Evolutionary conservation across 1,139 yeast species (phyloP).

Genomic region (Hansenula sp.): DNA sequence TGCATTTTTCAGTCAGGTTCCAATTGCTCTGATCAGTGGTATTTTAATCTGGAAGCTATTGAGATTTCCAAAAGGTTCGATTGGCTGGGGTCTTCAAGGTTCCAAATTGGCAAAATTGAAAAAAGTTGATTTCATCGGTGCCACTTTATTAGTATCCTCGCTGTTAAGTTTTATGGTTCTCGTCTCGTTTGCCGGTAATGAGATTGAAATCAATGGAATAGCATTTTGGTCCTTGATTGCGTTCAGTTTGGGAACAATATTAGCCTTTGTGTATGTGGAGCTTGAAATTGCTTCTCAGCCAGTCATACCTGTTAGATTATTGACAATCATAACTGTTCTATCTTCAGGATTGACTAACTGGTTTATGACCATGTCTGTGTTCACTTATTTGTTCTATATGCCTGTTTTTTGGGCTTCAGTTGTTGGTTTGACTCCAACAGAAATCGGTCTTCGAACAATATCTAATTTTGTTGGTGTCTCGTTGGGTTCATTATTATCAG

Average conservation of each 20-base stretch:
- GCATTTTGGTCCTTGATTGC: constrained; percentile 31
- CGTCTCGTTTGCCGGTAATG: constrained; percentile 61
- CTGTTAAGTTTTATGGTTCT: constrained; percentile 52
- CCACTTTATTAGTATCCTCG: constrained; percentile 52
- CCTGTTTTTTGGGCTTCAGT: constrained; percentile 62
- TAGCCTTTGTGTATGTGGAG: constrained; percentile 46
- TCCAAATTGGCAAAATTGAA: constrained; percentile 37
- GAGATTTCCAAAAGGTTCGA: constrained; percentile 38
- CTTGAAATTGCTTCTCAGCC: constrained; percentile 55
- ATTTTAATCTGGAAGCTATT: constrained; percentile 30
- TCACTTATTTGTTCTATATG: constrained; percentile 50
- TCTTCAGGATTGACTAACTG: constrained; percentile 62
- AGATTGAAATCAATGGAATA: constrained; percentile 34
- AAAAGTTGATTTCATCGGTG: constrained; percentile 69
- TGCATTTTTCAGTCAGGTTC: constrained; percentile 58
- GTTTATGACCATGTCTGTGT: constrained; percentile 53
- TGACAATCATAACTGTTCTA: constrained; percentile 47
- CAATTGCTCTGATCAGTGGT: constrained; percentile 52
- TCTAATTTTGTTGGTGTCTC: constrained; percentile 65
- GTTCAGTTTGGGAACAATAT: constrained; percentile 23
- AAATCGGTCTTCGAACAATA: constrained; percentile 54
- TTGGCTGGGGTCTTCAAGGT: constrained; percentile 24
- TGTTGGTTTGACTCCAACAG: constrained; percentile 45
- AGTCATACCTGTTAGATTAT: constrained; percentile 52
- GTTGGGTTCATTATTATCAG: constrained; percentile 58